phyloP scores from a whole-genome alignment of 75 land plant genomes.

The Pseudotsuga menziesii region DNA sequence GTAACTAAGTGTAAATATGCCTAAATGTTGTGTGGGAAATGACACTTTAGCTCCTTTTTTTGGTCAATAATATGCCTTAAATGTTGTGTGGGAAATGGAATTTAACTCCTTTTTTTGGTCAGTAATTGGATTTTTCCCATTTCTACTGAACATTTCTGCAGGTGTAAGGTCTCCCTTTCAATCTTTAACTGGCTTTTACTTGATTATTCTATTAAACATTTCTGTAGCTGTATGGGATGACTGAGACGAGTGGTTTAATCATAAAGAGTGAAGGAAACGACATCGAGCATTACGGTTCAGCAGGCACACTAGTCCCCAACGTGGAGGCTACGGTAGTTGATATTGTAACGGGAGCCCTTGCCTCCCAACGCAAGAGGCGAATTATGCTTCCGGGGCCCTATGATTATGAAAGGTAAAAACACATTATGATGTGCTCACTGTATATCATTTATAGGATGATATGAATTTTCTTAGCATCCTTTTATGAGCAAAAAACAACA shows the following conservation, averaged over 20 bases:
- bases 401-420: constrained; percentile 48
- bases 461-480: not conserved
- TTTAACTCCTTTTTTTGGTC: too few relatives aligned
- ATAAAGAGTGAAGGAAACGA: not conserved
- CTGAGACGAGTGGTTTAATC: not conserved
- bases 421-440: not conserved
- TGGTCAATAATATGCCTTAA: too few relatives aligned
- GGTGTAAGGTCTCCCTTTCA: not conserved
- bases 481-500: too few relatives aligned
- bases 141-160: not conserved
- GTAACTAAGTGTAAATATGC: too few relatives aligned
- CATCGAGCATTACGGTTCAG: constrained; percentile 25
- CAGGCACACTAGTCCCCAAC: constrained; percentile 27
- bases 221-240: constrained; percentile 2
- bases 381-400: constrained; percentile 56
- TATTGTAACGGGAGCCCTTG: constrained; percentile 24
- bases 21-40: too few relatives aligned
- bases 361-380: constrained; percentile 48
- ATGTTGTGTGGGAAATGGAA: too few relatives aligned
- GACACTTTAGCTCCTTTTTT: too few relatives aligned
- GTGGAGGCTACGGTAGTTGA: constrained; percentile 55
- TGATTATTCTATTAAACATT: not conserved
- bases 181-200: not conserved
- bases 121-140: not conserved
- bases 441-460: not conserved